Conservation (phyloP, 2,329 filamentous ascomycete species). For the Neocatenulostroma microsporum region DNA sequence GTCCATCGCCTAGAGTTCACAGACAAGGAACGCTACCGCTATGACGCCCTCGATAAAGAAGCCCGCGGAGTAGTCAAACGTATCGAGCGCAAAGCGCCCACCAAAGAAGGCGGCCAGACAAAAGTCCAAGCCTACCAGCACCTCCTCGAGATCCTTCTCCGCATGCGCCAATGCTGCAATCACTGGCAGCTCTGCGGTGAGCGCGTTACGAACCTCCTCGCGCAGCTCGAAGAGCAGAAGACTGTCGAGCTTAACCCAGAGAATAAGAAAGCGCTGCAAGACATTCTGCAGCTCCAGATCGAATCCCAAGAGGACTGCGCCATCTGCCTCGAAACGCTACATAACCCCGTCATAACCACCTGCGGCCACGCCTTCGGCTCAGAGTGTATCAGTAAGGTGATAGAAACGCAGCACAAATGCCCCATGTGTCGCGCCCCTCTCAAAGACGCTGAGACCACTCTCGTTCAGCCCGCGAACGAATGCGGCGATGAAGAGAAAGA, state of each 20-base stretch:
- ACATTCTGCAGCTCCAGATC: constrained; percentile 66
- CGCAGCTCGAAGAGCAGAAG: constrained; percentile 58
- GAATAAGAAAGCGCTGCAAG: constrained; percentile 64
- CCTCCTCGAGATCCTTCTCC: constrained; percentile 71
- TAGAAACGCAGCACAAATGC: constrained; percentile 69
- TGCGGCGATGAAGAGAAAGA: constrained; percentile 42
- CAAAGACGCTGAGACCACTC: constrained; percentile 45
- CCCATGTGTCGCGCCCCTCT: constrained; percentile 74
- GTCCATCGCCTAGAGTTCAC: constrained; percentile 68
- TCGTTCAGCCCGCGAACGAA: constrained; percentile 58
- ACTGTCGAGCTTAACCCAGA: constrained; percentile 63
- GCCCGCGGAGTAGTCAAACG: constrained; percentile 63
- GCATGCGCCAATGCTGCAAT: constrained; percentile 78
- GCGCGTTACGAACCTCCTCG: constrained; percentile 64
- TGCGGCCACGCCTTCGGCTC: constrained; percentile 77
- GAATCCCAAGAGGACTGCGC: constrained; percentile 77
- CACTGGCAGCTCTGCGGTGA: constrained; percentile 78
- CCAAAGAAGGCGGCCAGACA: constrained; percentile 14
- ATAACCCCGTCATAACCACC: constrained; percentile 69
- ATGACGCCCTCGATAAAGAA: constrained; percentile 65
- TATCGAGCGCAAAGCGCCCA: constrained; percentile 42
- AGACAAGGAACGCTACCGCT: constrained; percentile 66
- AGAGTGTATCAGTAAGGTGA: constrained; percentile 64
- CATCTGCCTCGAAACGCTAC: constrained; percentile 67
- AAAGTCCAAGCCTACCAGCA: constrained; percentile 55